Evolutionary conservation across 495 filamentous ascomycete genomes (phyloP), one percentile per base, ranked within the genome.

Genomic region (Aspergillus campestris): DNA sequence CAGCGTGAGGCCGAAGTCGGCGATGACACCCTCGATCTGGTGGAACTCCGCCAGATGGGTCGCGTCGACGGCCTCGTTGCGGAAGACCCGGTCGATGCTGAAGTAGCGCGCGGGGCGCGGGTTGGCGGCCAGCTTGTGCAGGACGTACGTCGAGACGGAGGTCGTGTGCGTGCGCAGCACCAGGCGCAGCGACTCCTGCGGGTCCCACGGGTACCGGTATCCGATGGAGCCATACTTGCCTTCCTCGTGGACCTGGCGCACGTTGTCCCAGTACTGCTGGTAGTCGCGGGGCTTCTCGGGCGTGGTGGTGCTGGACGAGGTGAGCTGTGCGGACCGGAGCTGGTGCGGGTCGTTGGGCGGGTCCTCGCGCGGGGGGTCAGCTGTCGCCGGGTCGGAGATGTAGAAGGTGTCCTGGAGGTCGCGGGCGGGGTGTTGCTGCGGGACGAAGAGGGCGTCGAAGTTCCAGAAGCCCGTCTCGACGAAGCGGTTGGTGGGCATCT

Each of bases 401-500:
- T 94, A 97, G 76, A 97, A 95, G 47, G 92, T 98, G 60, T 97
- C 90, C 77, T 96, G 92, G 31, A 95, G 71, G 58, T 96, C 92
- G 55, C 92, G 87, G 48, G 92, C 90, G 30, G 91, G 92, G 63
- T 96, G 92, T 75, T 96, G 91, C 67, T 98, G 92, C 24, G 90
- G 90, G 15, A 98, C 89, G 70, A 89, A 96, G 46, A 98, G 89
- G 34, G 89, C 81, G 54, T 97, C 92, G 64, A 97, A 97, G 67
- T 96, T 96, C 85, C 91, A 98, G 82, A 96, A 95, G 33, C 90
- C 90, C 14, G 88, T 90, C 71, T 98, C 92, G 47, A 96, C 89
- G 61, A 82, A 92, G 56, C 82, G 82, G 54, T 67, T 68, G 50
- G 65, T 72, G 13, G 67, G 62, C 66, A 64, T 65, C 42, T 73